Conservation (phyloP, 768 basidiomycete genomes). For the Termitomyces sp. region DNA sequence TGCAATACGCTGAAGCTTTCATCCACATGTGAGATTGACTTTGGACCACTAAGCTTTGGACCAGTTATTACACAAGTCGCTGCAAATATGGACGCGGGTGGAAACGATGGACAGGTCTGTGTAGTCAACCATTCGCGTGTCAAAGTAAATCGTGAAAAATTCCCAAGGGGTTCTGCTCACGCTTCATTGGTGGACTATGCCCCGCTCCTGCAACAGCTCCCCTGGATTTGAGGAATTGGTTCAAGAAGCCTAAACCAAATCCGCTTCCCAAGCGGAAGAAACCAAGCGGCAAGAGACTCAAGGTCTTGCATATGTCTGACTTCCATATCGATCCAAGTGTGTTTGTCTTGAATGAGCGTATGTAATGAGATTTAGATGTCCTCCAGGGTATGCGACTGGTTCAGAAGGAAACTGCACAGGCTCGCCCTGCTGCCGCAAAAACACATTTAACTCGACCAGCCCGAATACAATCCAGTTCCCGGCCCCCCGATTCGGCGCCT, state of each 20-base stretch:
- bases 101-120: conserved; percentile 66
- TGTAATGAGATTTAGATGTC: neutral
- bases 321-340: conserved; percentile 70
- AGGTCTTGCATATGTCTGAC: conserved; percentile 72
- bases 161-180: conserved; percentile 49
- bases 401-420: conserved; percentile 70
- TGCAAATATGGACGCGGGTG: conserved; percentile 65
- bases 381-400: conserved; percentile 60
- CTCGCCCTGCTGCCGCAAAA: conserved; percentile 54
- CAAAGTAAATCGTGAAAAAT: neutral
- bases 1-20: conserved; percentile 57
- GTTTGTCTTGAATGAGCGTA: conserved; percentile 11
- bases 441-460: conserved; percentile 42
- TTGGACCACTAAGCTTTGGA: conserved; percentile 44
- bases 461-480: conserved; percentile 46
- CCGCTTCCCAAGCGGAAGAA: conserved; percentile 54
- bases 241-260: conserved; percentile 71
- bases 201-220: conserved; percentile 51
- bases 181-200: conserved; percentile 49
- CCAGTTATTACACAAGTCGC: conserved; percentile 66
- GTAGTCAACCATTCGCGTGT: neutral
- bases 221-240: conserved; percentile 64
- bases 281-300: conserved; percentile 60
- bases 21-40: conserved; percentile 42
- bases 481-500: conserved; percentile 68